phyloP scores from a whole-genome alignment of 108 stramenopile genomes.

The Pseudonitzschia delicatissima region DNA sequence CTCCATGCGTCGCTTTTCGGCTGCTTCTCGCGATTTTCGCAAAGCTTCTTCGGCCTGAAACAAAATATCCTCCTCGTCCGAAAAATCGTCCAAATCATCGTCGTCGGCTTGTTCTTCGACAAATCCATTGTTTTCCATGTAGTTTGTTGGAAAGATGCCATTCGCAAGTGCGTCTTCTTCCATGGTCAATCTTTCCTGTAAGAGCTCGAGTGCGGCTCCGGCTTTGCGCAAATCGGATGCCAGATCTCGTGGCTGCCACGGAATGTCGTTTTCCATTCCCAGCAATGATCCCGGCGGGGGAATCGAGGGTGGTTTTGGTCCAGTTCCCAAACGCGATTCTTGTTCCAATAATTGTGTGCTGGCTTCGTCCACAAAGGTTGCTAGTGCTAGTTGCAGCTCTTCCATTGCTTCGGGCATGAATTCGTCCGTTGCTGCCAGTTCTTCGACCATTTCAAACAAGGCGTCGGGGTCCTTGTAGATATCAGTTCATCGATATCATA shows the following conservation, averaged over 20 bases:
- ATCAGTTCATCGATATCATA: too few species aligned
- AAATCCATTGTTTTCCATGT: background rate
- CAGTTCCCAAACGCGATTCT: background rate
- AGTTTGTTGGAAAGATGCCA: too few species aligned
- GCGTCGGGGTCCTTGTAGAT: slow-evolving; percentile 13
- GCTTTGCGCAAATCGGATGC: slow-evolving; percentile 6
- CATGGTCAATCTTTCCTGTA: slow-evolving; percentile 5
- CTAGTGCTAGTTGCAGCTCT: slow-evolving; percentile 18
- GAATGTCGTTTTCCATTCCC: background rate
- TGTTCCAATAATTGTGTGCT: background rate
- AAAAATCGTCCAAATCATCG: too few species aligned
- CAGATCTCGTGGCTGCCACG: background rate
- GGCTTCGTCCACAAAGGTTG: slow-evolving; percentile 6
- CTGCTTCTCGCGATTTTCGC: slow-evolving; percentile 29
- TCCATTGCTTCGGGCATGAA: slow-evolving; percentile 21
- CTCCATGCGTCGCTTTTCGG: slow-evolving; percentile 15
- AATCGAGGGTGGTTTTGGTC: slow-evolving; percentile 3
- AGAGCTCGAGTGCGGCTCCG: slow-evolving; percentile 7
- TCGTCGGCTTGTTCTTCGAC: background rate
- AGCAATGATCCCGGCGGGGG: slow-evolving; percentile 8
- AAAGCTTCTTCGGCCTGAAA: slow-evolving; percentile 23
- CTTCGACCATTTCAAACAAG: slow-evolving; percentile 25
- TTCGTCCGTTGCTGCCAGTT: slow-evolving; percentile 15
- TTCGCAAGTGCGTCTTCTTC: slow-evolving; percentile 21
- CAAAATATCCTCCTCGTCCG: slow-evolving; percentile 12